phyloP scores from a whole-genome alignment of 371 early-diverging fungal species.

The Mucor plumbeus region DNA sequence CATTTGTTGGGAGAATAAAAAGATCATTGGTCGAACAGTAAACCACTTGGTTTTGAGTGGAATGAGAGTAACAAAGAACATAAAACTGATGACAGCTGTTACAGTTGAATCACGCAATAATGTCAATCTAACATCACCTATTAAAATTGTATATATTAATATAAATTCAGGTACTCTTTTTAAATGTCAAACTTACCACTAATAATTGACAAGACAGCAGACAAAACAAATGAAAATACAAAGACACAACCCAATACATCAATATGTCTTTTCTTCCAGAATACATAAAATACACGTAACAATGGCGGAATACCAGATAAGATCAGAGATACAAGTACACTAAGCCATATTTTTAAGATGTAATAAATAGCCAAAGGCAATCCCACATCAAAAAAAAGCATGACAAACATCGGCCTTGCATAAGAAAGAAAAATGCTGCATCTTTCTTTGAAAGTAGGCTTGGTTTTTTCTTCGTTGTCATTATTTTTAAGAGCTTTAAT shows the following conservation, averaged over 20 bases:
- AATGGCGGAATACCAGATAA: slow-evolving; percentile 56
- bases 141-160: neutral
- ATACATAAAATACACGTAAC: slow-evolving; percentile 33
- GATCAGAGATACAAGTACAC: slow-evolving; percentile 41
- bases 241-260: slow-evolving; percentile 49
- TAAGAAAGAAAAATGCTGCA: neutral
- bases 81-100: slow-evolving; percentile 41
- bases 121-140: slow-evolving; percentile 45
- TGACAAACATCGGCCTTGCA: slow-evolving; percentile 9
- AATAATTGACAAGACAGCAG: slow-evolving; percentile 44
- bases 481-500: too few species aligned
- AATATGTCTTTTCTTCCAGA: slow-evolving; percentile 30
- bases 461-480: too few species aligned
- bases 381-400: slow-evolving; percentile 36
- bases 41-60: slow-evolving; percentile 47
- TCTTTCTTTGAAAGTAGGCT: slow-evolving; percentile 10
- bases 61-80: slow-evolving; percentile 51
- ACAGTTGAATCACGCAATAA: slow-evolving; percentile 53
- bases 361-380: slow-evolving; percentile 48
- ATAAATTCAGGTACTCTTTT: neutral
- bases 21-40: slow-evolving; percentile 38
- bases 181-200: slow-evolving; percentile 23
- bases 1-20: slow-evolving; percentile 41
- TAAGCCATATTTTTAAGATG: slow-evolving; percentile 30
- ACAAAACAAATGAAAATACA: slow-evolving; percentile 46